Evolutionary conservation across 768 basidiomycete species (phyloP), one percentile per base, ranked within the genome.

Genomic region (Auriculariales sp.): DNA sequence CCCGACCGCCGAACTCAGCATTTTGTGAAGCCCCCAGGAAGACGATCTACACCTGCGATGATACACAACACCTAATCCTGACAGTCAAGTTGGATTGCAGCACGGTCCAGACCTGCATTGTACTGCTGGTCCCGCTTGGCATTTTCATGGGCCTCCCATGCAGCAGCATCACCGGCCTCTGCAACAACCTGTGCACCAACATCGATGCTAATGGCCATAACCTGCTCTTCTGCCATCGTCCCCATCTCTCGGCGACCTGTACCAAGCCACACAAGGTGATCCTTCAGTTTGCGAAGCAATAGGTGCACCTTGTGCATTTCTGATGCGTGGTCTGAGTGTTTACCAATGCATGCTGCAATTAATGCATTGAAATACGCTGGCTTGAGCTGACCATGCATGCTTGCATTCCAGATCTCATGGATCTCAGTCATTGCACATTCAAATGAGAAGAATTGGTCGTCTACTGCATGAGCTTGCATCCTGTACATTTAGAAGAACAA

Each of bases 261-360:
- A 22, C 30, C 15, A 4, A 42, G 24, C 29, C 47, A 28, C 4
- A 44, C 42, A 12, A 28, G 28, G 14, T 5, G 14, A 12, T 24
- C 29, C 45, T 58, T 55, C 48, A 31, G 50, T 15, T 46, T 54
- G 17, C 22, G 1, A 11, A 57, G 48, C 9, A 57, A 35, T 4
- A 49, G 32, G 3, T 53, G 47, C n/a, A 55, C 49, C 50, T 62
- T 60, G 51, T 61, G 63, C 27, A 60, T 61, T 34, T 65, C 65
- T 14, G 52, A 53, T 1, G 61, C 62, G 49, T 64, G 65, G 49
- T 65, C 63, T 24, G 54, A 55, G 24, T 49, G 51, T 25, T 59
- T 49, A 3, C 56, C 57, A 10, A 44, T 25, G 12, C 14, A 11
- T 3, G 28, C 22, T 6, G 39, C 11, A 5, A 44, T 19, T 44